Evolutionary conservation across 2,329 filamentous ascomycete species (phyloP).

Genomic region (Aspergillus sergii): DNA sequence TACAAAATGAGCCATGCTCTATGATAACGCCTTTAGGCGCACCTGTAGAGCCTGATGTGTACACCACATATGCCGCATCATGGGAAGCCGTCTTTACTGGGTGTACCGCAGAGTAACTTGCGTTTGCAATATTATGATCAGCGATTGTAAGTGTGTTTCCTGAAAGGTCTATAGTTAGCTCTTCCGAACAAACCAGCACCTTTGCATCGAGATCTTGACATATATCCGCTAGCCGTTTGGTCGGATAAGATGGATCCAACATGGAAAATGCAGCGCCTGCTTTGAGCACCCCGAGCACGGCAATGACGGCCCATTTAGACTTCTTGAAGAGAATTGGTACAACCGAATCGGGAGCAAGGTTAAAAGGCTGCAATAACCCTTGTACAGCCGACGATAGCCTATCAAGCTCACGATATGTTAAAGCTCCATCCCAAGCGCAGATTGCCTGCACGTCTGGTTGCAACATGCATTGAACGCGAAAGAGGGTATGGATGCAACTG

Average conservation of each 20-base stretch:
- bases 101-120: slow-evolving; percentile 2
- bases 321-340: slow-evolving; percentile 4
- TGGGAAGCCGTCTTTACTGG: slow-evolving; percentile 6
- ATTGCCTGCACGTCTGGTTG: slow-evolving; percentile 15
- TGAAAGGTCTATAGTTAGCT: neutral
- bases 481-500: slow-evolving; percentile 6
- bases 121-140: neutral
- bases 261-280: slow-evolving; percentile 30
- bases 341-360: neutral
- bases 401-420: slow-evolving; percentile 15
- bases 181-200: slow-evolving; percentile 18
- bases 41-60: slow-evolving; percentile 82
- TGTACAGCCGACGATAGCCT: neutral
- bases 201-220: slow-evolving; percentile 16
- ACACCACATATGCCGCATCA: slow-evolving; percentile 37
- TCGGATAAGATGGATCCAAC: slow-evolving; percentile 31
- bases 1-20: slow-evolving; percentile 57
- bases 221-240: slow-evolving; percentile 36
- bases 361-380: neutral
- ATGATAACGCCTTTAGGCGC: slow-evolving; percentile 83
- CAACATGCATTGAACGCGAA: slow-evolving; percentile 1
- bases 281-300: slow-evolving; percentile 26
- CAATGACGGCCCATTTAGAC: slow-evolving; percentile 8
- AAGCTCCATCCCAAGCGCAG: slow-evolving; percentile 20
- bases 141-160: neutral